phyloP scores from a whole-genome alignment of 2,329 filamentous ascomycete genomes.

The Beauveria bassiana region DNA sequence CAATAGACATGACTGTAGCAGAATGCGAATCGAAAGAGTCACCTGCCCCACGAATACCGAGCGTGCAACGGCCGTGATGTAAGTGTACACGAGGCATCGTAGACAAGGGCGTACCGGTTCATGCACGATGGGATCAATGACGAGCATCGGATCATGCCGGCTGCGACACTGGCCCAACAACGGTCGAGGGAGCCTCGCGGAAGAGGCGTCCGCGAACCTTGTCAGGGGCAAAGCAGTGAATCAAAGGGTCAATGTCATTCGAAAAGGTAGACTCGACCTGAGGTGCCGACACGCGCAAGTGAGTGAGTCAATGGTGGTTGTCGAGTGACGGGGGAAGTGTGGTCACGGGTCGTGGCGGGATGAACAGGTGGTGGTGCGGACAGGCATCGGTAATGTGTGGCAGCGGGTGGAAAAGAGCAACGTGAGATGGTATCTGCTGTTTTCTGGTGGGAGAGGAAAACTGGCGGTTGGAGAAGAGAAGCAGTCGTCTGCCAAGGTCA shows the following conservation, averaged over 20 bases:
- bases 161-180: not conserved
- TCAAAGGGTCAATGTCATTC: not conserved
- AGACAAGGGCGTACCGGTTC: not conserved
- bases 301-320: not conserved
- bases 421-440: too few relatives aligned
- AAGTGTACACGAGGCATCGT: not conserved
- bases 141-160: constrained; percentile 6
- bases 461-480: too few relatives aligned
- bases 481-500: too few relatives aligned
- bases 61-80: not conserved
- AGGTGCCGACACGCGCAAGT: not conserved
- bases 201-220: not conserved
- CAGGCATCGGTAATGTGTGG: not conserved
- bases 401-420: not conserved
- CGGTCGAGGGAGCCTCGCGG: not conserved
- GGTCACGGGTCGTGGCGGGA: constrained; percentile 6
- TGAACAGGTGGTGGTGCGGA: not conserved
- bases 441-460: too few relatives aligned
- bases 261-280: not conserved
- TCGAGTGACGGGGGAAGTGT: not conserved
- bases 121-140: not conserved
- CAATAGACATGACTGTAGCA: constrained; percentile 4
- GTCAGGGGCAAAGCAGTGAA: not conserved
- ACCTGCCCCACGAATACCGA: not conserved
- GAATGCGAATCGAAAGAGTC: not conserved